Percentiles rank a stretch among this genome's conserved stretches.
These are phyloP conservation scores for Lotmaria passim DNA, from an alignment of 208 protist species.

Conservation along the genomic window DNA sequence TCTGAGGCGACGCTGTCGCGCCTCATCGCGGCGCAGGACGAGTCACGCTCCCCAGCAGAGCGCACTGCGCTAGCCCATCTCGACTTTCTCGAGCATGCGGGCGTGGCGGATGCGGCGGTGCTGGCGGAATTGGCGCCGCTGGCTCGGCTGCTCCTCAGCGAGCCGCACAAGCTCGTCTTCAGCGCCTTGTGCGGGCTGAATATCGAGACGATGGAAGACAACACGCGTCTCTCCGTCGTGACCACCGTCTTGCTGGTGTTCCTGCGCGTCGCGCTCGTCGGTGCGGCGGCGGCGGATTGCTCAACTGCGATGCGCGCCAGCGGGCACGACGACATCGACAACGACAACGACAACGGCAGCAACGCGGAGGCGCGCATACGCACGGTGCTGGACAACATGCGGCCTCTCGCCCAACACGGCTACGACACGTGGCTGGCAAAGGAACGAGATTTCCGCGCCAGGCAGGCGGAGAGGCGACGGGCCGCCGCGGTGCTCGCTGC, in stretches of 20 bases:
- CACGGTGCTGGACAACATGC: conserved; percentile 40
- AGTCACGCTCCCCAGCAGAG: neutral
- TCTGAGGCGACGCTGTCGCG: neutral
- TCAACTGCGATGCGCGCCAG: neutral
- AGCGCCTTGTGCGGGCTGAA: conserved; percentile 60
- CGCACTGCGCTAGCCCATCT: neutral
- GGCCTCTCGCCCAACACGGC: conserved; percentile 38
- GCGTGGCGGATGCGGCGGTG: conserved; percentile 12
- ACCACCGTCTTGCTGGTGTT: conserved; percentile 78
- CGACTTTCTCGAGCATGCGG: conserved; percentile 27
- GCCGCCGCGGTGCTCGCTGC: conserved; percentile 15
- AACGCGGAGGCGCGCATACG: conserved; percentile 31
- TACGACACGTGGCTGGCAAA: conserved; percentile 44
- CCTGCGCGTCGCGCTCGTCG: conserved; percentile 55
- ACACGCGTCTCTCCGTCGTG: conserved; percentile 67
- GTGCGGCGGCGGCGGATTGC: conserved; percentile 9
- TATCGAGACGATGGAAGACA: conserved; percentile 68
- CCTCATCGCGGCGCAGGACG: neutral
- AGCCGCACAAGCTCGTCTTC: conserved; percentile 79
- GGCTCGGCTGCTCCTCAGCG: conserved; percentile 45
- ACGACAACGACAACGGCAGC: neutral
- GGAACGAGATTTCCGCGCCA: conserved; percentile 17
- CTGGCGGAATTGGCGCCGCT: conserved; percentile 47
- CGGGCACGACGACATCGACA: too few species aligned
- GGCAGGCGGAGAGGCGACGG: conserved; percentile 11